phyloP scores from a whole-genome alignment of 257 asterid genomes.

The Euphrasia confusa region DNA sequence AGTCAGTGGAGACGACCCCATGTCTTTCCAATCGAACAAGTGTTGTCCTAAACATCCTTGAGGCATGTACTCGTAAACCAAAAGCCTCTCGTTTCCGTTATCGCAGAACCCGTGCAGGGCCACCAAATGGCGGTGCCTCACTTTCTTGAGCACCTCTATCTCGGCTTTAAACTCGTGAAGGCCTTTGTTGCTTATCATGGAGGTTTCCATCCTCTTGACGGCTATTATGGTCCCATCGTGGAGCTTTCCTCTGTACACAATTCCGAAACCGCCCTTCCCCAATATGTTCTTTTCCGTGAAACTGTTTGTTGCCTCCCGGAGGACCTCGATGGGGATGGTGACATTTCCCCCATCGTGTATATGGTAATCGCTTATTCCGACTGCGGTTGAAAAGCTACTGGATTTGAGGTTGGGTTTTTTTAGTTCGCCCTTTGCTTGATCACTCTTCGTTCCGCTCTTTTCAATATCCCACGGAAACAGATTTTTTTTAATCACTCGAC shows the following conservation, averaged over 20 bases:
- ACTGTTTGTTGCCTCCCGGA: slow-evolving; percentile 57
- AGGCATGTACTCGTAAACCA: slow-evolving; percentile 90
- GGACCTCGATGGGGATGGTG: slow-evolving; percentile 51
- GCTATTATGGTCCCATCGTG: slow-evolving; percentile 68
- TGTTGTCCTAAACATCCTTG: slow-evolving; percentile 72
- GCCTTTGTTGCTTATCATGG: slow-evolving; percentile 42
- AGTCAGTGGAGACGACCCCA: slow-evolving; percentile 33
- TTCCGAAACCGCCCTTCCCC: slow-evolving; percentile 86
- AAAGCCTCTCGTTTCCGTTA: slow-evolving; percentile 61
- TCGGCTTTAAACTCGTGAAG: slow-evolving; percentile 71
- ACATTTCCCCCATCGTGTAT: slow-evolving; percentile 43
- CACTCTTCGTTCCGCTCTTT: slow-evolving; percentile 6
- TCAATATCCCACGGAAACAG: slow-evolving; percentile 19
- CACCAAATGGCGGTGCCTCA: slow-evolving; percentile 72
- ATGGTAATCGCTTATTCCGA: slow-evolving; percentile 31
- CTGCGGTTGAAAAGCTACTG: background rate
- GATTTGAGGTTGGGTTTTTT: slow-evolving; percentile 6
- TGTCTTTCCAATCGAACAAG: slow-evolving; percentile 39
- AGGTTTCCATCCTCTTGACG: slow-evolving; percentile 84
- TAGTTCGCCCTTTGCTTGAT: slow-evolving; percentile 7
- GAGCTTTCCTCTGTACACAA: slow-evolving; percentile 69
- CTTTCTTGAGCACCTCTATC: slow-evolving; percentile 76
- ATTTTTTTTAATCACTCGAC: slow-evolving; percentile 12
- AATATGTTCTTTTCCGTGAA: slow-evolving; percentile 52
- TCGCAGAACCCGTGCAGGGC: slow-evolving; percentile 75